phyloP scores from a whole-genome alignment of 495 filamentous ascomycete genomes.

The Penicillium silybi region DNA sequence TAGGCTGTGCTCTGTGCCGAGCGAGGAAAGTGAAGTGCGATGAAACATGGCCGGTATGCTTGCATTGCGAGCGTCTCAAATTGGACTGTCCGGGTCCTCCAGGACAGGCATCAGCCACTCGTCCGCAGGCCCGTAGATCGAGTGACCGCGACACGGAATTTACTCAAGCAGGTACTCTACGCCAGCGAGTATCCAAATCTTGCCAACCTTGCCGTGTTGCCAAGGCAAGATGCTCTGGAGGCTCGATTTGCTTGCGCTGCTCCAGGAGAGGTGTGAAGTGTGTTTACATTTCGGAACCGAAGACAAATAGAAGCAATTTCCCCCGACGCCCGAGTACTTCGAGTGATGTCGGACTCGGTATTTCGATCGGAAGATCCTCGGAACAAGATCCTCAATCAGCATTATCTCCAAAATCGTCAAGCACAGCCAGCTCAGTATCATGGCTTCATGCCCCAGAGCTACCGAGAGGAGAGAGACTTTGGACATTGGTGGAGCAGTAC shows the following conservation, averaged over 20 bases:
- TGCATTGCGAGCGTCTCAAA: constrained; percentile 15
- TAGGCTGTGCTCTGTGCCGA: constrained; percentile 18
- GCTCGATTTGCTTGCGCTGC: constrained; percentile 17
- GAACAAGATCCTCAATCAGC: not conserved
- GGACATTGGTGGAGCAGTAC: constrained; percentile 19
- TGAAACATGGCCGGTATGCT: constrained; percentile 17
- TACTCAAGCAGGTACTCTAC: constrained; percentile 19
- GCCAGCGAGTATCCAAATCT: constrained; percentile 19
- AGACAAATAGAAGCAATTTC: not conserved
- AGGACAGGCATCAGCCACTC: not conserved
- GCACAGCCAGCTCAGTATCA: not conserved
- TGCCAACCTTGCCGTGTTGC: constrained; percentile 22
- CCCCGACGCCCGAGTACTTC: not conserved
- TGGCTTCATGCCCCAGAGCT: constrained; percentile 13
- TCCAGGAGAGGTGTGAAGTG: constrained; percentile 17
- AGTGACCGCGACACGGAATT: constrained; percentile 1
- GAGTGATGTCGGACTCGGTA: not conserved
- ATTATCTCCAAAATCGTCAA: not conserved
- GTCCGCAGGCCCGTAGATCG: not conserved
- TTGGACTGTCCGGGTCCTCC: constrained; percentile 18
- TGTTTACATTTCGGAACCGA: constrained; percentile 7
- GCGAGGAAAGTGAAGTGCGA: constrained; percentile 22
- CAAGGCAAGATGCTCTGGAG: constrained; percentile 25
- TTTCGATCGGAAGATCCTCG: not conserved
- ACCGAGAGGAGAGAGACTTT: constrained; percentile 8